Evolutionary conservation across 2,329 filamentous ascomycete genomes (phyloP), one percentile per base, ranked within the genome.

Genomic region (Pestalotiopsis sp.): DNA sequence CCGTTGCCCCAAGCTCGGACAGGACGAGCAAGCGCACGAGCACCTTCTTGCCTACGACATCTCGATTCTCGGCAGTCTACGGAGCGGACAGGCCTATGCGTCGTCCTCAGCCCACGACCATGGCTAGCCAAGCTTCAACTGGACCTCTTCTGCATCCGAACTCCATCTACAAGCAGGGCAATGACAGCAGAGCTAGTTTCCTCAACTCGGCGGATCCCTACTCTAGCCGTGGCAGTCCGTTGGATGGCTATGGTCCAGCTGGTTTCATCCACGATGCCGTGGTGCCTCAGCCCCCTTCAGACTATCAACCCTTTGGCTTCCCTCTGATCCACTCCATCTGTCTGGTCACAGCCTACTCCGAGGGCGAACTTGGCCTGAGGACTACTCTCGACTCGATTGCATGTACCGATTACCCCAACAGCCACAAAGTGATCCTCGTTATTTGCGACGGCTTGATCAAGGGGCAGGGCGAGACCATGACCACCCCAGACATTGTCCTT

Each of bases 371-470:
- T 70, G 96, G 95, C 76, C 88, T 99, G 68, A 92, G 96, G 62
- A 97, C 95, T 0, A 99, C 96, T 0, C 84, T 99, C 36, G 95
- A 99, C 82, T 99, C 96, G 0, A 92, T 99, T 78, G 96, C 95
- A 64, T 97, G 93, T 82, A 99, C 96, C 3, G 97, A 99, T 80
- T 99, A 99, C 76, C 96, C 96, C 64, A 99, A 99, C 86, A 98
- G 95, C 80, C 97, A 99, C 87, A 99, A 99, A 82, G 90, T 95
- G 36, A 96, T 99, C 74, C 87, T 99, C 70, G 93, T 98, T 75
- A 93, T 99, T 75, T 99, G 96, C 82, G 96, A 99, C 80, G 96
- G 96, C 82, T 89, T 98, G 77, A 97, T 99, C 85, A 98, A 98
- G 83, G 97, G 97, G 73, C 89, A 97, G 76, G 96, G 97, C 63